These are phyloP conservation scores for Aspergillus unguis DNA, from an alignment of 2,329 filamentous ascomycete species.

Conservation along the genomic window DNA sequence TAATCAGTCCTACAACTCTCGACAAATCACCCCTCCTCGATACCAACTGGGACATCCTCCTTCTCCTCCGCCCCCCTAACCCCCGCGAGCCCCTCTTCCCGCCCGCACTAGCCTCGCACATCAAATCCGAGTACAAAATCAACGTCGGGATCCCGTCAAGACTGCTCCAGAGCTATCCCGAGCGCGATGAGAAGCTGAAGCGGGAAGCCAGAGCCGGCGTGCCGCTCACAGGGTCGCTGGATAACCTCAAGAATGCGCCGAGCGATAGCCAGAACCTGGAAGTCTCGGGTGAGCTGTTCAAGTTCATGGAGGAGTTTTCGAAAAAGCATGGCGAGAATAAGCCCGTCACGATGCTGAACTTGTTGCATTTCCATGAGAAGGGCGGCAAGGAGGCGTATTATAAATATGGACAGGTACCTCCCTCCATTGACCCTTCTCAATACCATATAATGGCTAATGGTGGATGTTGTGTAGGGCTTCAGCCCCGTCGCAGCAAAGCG, in stretches of 20 bases:
- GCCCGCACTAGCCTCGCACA: slow-evolving; percentile 12
- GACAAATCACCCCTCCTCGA: slow-evolving; percentile 28
- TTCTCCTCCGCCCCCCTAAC: slow-evolving; percentile 26
- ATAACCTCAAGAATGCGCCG: slow-evolving; percentile 22
- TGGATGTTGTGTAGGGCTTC: slow-evolving; percentile 16
- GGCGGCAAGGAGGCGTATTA: slow-evolving; percentile 54
- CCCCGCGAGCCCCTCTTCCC: slow-evolving; percentile 20
- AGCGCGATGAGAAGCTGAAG: slow-evolving; percentile 24
- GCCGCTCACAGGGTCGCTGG: slow-evolving; percentile 28
- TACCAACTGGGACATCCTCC: slow-evolving; percentile 35
- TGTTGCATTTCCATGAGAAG: slow-evolving; percentile 54
- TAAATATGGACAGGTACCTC: slow-evolving; percentile 50
- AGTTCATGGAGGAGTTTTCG: slow-evolving; percentile 46
- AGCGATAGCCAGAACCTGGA: slow-evolving; percentile 52
- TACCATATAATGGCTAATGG: too few species aligned
- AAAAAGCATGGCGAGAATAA: slow-evolving; percentile 28
- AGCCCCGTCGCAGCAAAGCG: slow-evolving; percentile 49
- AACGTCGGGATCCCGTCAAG: slow-evolving; percentile 37
- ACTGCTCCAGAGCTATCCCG: slow-evolving; percentile 28
- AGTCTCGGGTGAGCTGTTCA: slow-evolving; percentile 49
- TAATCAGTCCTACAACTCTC: slow-evolving; percentile 34
- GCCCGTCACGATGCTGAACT: slow-evolving; percentile 62
- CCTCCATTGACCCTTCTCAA: neutral
- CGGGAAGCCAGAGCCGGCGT: slow-evolving; percentile 10
- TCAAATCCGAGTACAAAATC: slow-evolving; percentile 31